Evolutionary conservation across 768 basidiomycete genomes (phyloP), one percentile per base, ranked within the genome.

Genomic region (Mycena maculata): DNA sequence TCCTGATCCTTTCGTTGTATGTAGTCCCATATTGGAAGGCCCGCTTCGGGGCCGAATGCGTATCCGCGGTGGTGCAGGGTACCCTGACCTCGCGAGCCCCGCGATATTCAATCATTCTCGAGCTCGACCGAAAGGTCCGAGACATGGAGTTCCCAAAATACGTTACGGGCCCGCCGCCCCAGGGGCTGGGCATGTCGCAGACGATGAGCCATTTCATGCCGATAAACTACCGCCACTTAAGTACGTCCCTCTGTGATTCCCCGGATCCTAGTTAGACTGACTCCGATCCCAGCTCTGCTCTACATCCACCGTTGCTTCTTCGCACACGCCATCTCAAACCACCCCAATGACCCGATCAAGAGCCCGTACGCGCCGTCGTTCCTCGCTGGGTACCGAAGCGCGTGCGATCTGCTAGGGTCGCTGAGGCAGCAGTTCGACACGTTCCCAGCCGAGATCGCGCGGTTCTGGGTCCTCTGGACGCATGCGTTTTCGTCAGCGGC

Each of bases 141-240:
- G 89, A 91, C 71, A 88, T 90, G 88, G 85, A 87, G 25, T 66
- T 92, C 7, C 92, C 92, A 10, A 79, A 77, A 52, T 92, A 90
- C 74, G 86, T 90, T 0, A 83, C 86, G 55, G 86, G 84, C 4
- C 65, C 82, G 0, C 81, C 85, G 0, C 84, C 86, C 1, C 74
- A 83, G 66, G 85, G 86, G 10, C 79, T 79, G 1, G 86, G 87
- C 3, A 79, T 92, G 13, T 80, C 84, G 11, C 80, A 88, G 73
- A 87, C 88, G 9, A 92, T 93, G 92, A 86, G 85, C 38, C 86
- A 89, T 75, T 92, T 86, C 72, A 92, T 92, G 92, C 89, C 92
- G 1, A 81, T 77, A 36, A 92, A 92, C 72, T 93, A 92, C 75
- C 85, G 89, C 1, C 86, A 91, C 71, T 80, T 90, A 38, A 88